Base-by-base conservation (phyloP, 495 filamentous ascomycete species). In the Chaetomidium leptoderma region DNA sequence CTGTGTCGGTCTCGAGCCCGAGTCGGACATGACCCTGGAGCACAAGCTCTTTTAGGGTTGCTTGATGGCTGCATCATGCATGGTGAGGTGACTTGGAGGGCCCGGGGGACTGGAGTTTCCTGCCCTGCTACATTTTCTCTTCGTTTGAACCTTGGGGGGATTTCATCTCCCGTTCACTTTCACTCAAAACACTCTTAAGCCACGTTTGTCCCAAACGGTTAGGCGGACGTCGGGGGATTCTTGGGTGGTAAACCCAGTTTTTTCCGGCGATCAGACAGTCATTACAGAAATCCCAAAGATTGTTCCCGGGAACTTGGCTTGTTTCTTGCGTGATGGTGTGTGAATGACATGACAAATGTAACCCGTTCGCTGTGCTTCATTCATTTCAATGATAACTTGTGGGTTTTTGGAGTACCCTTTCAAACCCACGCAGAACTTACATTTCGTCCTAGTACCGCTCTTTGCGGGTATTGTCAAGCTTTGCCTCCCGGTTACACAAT, bases 1-100 rank as follows among this genome's bases (percentile, higher is more conserved):
- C 50, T 97, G 95, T 66, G 87, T 99, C 69, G 93, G 93, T 66
- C 82, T 99, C 59, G 90, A 95, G 82, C 93, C 95, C 23, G 93
- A 99, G 83, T 93, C 86, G 48, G 93, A 99, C 72, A 97, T 99
- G 95, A 97, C 92, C 48, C 83, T 99, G 39, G 93, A 99, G 83
- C 93, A 99, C 79, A 99, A 97, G 86, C 82, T 97, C 57, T 92
- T 97, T 73, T 81, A 74, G 60, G 56, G 33, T 57, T n/a, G 30
- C 46, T 27, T 50, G 37, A 49, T 43, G n/a, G 40, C 2, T 44
- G 17, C 7, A 3, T 23, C 19, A 6, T 44, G 17, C 6, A 30
- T n/a, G 16, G 17, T 8, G 14, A 0, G 43, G 3, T 30, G 3
- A 2, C 26, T 6, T 23, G 6, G 24, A 16, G 36, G 14, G 17